phyloP scores from a whole-genome alignment of 2,329 filamentous ascomycete genomes.

The Fusarium sp. region DNA sequence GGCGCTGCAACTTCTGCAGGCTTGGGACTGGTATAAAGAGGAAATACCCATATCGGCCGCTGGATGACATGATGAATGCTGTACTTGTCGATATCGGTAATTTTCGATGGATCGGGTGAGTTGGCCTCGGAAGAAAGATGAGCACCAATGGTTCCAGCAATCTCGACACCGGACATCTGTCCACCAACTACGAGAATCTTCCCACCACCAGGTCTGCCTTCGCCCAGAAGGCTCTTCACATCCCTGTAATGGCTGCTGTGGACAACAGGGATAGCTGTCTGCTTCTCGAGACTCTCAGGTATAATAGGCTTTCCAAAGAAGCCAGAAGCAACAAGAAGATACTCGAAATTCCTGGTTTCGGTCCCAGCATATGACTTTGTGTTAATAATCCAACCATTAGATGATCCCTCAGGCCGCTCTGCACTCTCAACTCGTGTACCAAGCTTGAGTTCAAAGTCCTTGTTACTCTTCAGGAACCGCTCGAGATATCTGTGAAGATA shows the following conservation, averaged over 20 bases:
- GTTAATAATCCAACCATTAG: conserved; percentile 56
- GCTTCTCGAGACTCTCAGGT: conserved; percentile 54
- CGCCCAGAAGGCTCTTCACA: conserved; percentile 58
- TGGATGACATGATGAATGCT: conserved; percentile 75
- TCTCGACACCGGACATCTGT: conserved; percentile 85
- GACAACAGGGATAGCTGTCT: conserved; percentile 60
- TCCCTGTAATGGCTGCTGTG: conserved; percentile 76
- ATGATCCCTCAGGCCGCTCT: conserved; percentile 47
- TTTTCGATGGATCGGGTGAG: conserved; percentile 55
- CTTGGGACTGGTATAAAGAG: conserved; percentile 65
- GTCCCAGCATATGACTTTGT: conserved; percentile 49
- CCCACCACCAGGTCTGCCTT: conserved; percentile 52
- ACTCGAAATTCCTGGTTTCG: conserved; percentile 69
- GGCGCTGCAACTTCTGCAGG: conserved; percentile 60
- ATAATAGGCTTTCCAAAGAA: conserved; percentile 74
- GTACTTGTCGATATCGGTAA: conserved; percentile 59
- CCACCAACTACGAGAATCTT: conserved; percentile 81
- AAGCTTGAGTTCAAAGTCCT: conserved; percentile 57
- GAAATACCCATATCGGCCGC: conserved; percentile 77
- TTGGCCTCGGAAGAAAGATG: conserved; percentile 73
- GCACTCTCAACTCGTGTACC: conserved; percentile 58
- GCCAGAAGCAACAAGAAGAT: conserved; percentile 77
- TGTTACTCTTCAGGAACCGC: conserved; percentile 61
- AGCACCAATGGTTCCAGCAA: conserved; percentile 75
- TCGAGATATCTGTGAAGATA: conserved; percentile 75